Base-by-base conservation (phyloP, 23 red algal species). In the Gracilaria domingensis region DNA sequence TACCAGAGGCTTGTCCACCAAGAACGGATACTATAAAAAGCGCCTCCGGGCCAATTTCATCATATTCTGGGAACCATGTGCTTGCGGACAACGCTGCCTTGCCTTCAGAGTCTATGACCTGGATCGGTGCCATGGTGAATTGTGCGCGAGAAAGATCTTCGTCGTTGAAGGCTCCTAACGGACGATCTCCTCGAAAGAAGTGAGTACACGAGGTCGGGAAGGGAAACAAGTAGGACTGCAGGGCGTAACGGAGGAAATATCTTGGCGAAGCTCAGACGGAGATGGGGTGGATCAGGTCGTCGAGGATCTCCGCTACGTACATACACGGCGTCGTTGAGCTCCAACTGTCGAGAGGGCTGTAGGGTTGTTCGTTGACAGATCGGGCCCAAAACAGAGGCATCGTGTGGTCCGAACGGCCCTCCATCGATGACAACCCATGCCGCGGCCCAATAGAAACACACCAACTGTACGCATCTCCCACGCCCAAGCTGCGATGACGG, bases 1-100 rank as follows among this genome's bases (percentile, higher is more conserved):
- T 98, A 65, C 97, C 97, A 1, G 97, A 98, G 28, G 76, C 93
- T 58, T 95, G 93, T 17, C 84, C 81, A 34, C 97, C 97, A 33
- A 95, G 66, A 66, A 95, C 80, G 16, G 90, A 81, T 30, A 98
- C 90, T 18, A 95, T 88, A 7, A 80, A 66, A 39, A 90, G 88
- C n/a, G 79, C 85, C 48, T 98, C 96, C 6, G 91, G 58, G 24
- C 96, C 92, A 17, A 88, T 58, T 51, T 98, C 96, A 26, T 82
- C 89, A 79, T 95, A 87, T 51, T 92, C 87, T 13, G 76, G 64
- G 54, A 98, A 98, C 96, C 96, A 98, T 24, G 88, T 64, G 48
- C 91, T 61, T 56, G 51, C 78, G 49, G 87, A 65, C 20, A 88
- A 66, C n/a, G 84, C 79, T 71, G 88, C 84, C 17, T 77, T 64